Conservation (phyloP, 257 asterid species). For the Rehmannia glutinosa region DNA sequence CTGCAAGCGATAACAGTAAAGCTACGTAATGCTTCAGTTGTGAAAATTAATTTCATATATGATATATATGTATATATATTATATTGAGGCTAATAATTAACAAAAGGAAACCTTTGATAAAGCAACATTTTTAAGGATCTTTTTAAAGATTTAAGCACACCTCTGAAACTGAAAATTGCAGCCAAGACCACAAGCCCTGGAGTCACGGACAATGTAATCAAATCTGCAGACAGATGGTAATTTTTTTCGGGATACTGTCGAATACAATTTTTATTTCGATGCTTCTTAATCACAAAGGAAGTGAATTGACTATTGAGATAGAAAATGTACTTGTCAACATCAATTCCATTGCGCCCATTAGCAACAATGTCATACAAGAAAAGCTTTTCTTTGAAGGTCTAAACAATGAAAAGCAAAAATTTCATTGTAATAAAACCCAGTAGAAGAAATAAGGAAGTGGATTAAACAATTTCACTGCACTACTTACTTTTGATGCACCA, state of each 20-base stretch:
- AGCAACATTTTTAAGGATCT: conserved; percentile 4
- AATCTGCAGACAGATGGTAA: conserved; percentile 46
- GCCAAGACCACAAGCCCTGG: conserved; percentile 93
- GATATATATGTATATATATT: not conserved
- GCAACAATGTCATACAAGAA: conserved; percentile 90
- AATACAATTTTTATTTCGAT: not conserved
- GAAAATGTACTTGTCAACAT: conserved; percentile 78
- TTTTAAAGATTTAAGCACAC: conserved; percentile 26
- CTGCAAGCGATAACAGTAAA: conserved; percentile 41
- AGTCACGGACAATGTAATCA: conserved; percentile 87
- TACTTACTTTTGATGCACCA: conserved; percentile 48
- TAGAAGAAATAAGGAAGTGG: not conserved
- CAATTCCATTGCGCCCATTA: conserved; percentile 91
- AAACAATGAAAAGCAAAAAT: conserved; percentile 12
- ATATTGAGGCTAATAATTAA: not conserved
- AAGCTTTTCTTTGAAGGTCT: conserved; percentile 59
- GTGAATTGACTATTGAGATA: conserved; percentile 6
- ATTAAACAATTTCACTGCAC: conserved; percentile 10
- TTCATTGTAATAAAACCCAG: not conserved
- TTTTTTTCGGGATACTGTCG: conserved; percentile 1
- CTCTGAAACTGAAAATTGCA: conserved; percentile 81
- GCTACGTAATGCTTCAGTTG: not conserved
- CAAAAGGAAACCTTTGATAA: not conserved
- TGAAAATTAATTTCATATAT: not conserved
- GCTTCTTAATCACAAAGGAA: conserved; percentile 13